Conservation (phyloP, 768 basidiomycete species). For the Pholiota molesta region DNA sequence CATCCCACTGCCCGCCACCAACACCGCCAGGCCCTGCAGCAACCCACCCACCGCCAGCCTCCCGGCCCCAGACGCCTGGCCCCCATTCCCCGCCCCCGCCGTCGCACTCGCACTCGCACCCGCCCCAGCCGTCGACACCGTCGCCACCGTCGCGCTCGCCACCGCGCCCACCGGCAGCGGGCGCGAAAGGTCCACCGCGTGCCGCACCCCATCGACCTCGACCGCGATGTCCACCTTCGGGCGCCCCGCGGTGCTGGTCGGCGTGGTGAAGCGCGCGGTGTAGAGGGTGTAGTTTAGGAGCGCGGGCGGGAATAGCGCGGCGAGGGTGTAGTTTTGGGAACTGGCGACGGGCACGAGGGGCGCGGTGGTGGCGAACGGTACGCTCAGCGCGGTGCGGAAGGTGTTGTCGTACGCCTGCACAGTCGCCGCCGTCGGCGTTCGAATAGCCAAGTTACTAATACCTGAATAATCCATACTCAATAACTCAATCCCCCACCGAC, state of each 20-base stretch:
- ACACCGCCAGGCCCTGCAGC: no score
- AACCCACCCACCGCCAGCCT: no score
- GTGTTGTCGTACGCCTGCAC: conserved; percentile 3
- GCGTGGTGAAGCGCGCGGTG: not conserved
- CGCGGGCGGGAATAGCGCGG: not conserved
- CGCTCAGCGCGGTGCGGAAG: not conserved
- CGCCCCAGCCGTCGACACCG: no score
- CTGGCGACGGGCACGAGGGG: not conserved
- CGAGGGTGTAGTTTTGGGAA: not conserved
- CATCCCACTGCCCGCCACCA: not conserved
- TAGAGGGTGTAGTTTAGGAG: not conserved
- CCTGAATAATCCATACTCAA: no score
- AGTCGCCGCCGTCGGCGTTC: not conserved
- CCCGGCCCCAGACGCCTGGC: no score
- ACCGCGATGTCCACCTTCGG: conserved; percentile 3
- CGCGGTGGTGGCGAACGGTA: not conserved
- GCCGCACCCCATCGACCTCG: not conserved
- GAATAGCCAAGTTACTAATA: no score
- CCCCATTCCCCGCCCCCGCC: no score
- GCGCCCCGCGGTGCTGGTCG: not conserved
- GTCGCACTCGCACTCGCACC: no score
- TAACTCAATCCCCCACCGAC: no score
- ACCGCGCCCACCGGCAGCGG: not conserved
- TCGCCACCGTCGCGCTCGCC: no score
- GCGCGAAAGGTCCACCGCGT: not conserved